Conservation (phyloP, 768 basidiomycete species). For the Tubosaeta sp. region DNA sequence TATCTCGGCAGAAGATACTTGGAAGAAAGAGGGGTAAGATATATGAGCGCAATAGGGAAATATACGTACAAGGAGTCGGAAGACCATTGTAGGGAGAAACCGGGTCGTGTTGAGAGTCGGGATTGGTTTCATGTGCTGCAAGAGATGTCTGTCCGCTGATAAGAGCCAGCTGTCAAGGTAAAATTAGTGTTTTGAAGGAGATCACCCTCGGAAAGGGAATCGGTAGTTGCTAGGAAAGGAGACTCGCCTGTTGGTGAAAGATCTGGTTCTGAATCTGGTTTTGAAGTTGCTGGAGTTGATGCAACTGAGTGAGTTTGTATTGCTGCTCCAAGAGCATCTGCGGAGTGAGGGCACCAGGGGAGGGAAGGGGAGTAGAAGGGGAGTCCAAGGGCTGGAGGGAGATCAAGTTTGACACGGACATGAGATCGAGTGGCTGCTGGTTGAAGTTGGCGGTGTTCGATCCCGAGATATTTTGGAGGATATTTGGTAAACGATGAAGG, state of each 20-base stretch:
- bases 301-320: slow-evolving; percentile 72
- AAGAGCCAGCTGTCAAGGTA: slow-evolving; percentile 54
- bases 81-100: slow-evolving; percentile 44
- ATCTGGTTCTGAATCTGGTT: slow-evolving; percentile 85
- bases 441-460: slow-evolving; percentile 11
- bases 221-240: slow-evolving; percentile 3
- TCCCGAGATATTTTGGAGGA: slow-evolving; percentile 6
- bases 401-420: slow-evolving; percentile 43
- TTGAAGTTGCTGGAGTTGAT: slow-evolving; percentile 73
- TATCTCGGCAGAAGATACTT: slow-evolving; percentile 64
- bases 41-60: slow-evolving; percentile 5
- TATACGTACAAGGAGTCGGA: slow-evolving; percentile 61
- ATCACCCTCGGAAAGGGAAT: slow-evolving; percentile 3
- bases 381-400: slow-evolving; percentile 44
- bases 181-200: slow-evolving; percentile 10
- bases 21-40: slow-evolving; percentile 10
- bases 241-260: slow-evolving; percentile 81
- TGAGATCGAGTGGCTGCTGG: slow-evolving; percentile 45
- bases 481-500: slow-evolving; percentile 13
- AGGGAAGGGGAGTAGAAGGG: slow-evolving; percentile 5
- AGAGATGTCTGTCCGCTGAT: slow-evolving; percentile 44
- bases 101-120: slow-evolving; percentile 34
- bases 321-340: slow-evolving; percentile 69
- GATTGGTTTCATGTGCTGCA: slow-evolving; percentile 35
- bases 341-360: slow-evolving; percentile 32